phyloP scores from a whole-genome alignment of 2,329 filamentous ascomycete species.

The Alternaria hordeiaustralica region DNA sequence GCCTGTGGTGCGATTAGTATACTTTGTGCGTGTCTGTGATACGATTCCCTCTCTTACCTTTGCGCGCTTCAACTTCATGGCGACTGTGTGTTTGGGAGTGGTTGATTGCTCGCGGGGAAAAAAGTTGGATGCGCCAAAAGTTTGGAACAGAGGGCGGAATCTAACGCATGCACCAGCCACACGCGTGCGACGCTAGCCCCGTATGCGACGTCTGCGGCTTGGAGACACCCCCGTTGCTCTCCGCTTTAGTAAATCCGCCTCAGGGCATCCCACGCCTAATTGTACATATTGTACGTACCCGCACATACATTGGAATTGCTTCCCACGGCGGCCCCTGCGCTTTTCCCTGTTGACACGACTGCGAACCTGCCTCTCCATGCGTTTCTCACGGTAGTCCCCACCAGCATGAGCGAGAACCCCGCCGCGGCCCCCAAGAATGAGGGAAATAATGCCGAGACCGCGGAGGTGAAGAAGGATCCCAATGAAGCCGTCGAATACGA shows the following conservation, averaged over 20 bases:
- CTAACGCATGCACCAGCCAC: slow-evolving; percentile 14
- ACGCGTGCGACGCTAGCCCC: slow-evolving; percentile 8
- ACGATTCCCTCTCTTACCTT: slow-evolving; percentile 22
- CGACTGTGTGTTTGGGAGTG: slow-evolving; percentile 12
- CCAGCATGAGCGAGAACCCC: slow-evolving; percentile 37
- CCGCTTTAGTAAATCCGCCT: slow-evolving; percentile 21
- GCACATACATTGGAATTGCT: not conserved
- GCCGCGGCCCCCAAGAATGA: slow-evolving; percentile 37
- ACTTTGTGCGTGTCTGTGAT: too few species aligned
- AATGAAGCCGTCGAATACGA: slow-evolving; percentile 60
- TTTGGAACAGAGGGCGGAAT: slow-evolving; percentile 13
- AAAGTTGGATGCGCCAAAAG: slow-evolving; percentile 17
- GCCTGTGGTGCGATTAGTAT: slow-evolving; percentile 64
- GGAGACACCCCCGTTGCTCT: slow-evolving; percentile 22
- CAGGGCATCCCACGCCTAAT: slow-evolving; percentile 9
- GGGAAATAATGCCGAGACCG: slow-evolving; percentile 21
- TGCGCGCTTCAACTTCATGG: slow-evolving; percentile 44
- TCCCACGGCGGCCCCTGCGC: not conserved
- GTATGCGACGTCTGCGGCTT: slow-evolving; percentile 19
- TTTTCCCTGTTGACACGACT: not conserved
- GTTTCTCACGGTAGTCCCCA: slow-evolving; percentile 23
- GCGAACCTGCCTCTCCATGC: slow-evolving; percentile 15
- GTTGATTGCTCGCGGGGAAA: slow-evolving; percentile 12
- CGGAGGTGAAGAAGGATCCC: slow-evolving; percentile 14
- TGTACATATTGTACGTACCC: slow-evolving; percentile 23